A percentile compares a stretch with the other conserved stretches of the same genome.
Conservation (phyloP, 148 eudicot genomes). For the Rhododendron griersonianum region DNA sequence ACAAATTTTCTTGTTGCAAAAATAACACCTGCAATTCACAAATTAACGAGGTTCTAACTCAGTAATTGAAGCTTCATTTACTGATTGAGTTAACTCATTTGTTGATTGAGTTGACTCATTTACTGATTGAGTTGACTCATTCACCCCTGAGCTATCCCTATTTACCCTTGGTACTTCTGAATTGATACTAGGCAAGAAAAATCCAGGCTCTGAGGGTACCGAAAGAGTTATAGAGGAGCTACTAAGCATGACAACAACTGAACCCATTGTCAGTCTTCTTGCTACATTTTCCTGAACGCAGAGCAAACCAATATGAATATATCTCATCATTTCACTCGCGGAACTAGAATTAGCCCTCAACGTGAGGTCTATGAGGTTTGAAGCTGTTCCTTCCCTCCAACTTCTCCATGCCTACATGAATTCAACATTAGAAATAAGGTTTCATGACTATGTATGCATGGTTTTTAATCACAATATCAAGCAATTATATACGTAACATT, state of each 20-base stretch:
- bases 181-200: background rate
- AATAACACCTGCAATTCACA: too few relatives aligned
- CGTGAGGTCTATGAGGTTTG: conserved; percentile 22
- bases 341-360: conserved; percentile 4
- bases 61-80: conserved; percentile 22
- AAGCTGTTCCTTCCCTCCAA: background rate
- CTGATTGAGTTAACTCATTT: too few relatives aligned
- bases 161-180: background rate
- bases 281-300: conserved; percentile 9
- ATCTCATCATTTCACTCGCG: conserved; percentile 19
- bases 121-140: conserved; percentile 3
- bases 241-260: conserved; percentile 17
- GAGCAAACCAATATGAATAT: conserved; percentile 25
- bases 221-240: conserved; percentile 18
- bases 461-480: too few relatives aligned
- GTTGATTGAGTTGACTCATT: background rate
- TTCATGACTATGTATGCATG: too few relatives aligned
- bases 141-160: background rate
- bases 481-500: too few relatives aligned
- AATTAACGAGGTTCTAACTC: conserved; percentile 21
- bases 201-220: conserved; percentile 27
- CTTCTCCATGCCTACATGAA: conserved; percentile 29
- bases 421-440: background rate
- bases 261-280: conserved; percentile 28
- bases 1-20: too few relatives aligned